Base-by-base conservation (phyloP, 371 early-diverging fungal genomes). In the Sporodiniella umbellata region DNA sequence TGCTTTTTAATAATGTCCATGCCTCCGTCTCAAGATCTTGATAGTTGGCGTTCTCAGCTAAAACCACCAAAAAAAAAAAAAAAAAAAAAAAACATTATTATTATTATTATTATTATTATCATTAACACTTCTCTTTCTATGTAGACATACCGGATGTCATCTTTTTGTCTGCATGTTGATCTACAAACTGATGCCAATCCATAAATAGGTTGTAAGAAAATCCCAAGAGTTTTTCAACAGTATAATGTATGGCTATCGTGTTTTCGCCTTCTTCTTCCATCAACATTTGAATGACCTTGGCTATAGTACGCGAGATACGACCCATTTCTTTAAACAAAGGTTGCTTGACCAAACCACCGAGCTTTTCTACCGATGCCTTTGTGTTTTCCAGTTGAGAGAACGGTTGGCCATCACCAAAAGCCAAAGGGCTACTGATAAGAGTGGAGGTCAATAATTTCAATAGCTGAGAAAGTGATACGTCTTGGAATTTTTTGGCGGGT, bases 281-380 rank as follows among this genome's bases (percentile, higher is more conserved):
- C 18, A n/a, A 48, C 37, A 23, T 51, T 22, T 58, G 42, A 14
- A 64, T 58, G 0, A 68, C 18, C 21, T 64, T 66, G 4, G 60
- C 72, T 15, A 68, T 52, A 0, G 68, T 64, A 24, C 76, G 60
- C 17, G 70, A 72, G 11, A 75, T 61, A 51, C 76, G 58, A 10
- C 76, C 76, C 45, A 75, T 62, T 25, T 75, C 72, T 49, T 70
- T 75, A 39, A 65, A 62, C 4, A 72, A 23, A n/a, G 65, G 56
- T 6, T 62, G 52, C 1, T 61, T 23, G 0, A 53, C 19, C 14
- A 72, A 51, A 2, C 42, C 22, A 1, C 53, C 45, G 1, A 71
- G 33, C 12, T 55, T 28, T 0, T 49, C 38, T 17, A 55, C 47
- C 2, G 33, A 19, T 5, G 45, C 42, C 18, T 58, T 42, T 1